phyloP scores from a whole-genome alignment of 345 rosid species.

The thale cress (Arabidopsis thaliana) region TAIR10.1 NC_003070.9:21293001-21293500 shows the following conservation, averaged over 20 bases:
- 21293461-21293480: no score
- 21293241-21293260: neutral
- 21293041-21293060: slow-evolving; percentile 89
- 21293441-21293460: no score
- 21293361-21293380: slow-evolving; percentile 45
- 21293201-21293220: neutral
- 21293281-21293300: neutral
- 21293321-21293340: slow-evolving; percentile 77
- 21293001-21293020: slow-evolving; percentile 67
- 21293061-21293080: slow-evolving; percentile 52
- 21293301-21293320: neutral
- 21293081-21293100: slow-evolving; percentile 33
- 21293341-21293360: slow-evolving; percentile 89
- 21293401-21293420: neutral
- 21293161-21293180: no score
- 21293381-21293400: slow-evolving; percentile 72
- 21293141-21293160: no score
- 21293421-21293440: no score
- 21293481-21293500: no score
- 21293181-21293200: no score
- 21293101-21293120: neutral
- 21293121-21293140: no score
- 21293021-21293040: slow-evolving; percentile 95
- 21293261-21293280: neutral
- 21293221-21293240: neutral